phyloP scores from a whole-genome alignment of 2,329 filamentous ascomycete species.

The Colletotrichum sojae region DNA sequence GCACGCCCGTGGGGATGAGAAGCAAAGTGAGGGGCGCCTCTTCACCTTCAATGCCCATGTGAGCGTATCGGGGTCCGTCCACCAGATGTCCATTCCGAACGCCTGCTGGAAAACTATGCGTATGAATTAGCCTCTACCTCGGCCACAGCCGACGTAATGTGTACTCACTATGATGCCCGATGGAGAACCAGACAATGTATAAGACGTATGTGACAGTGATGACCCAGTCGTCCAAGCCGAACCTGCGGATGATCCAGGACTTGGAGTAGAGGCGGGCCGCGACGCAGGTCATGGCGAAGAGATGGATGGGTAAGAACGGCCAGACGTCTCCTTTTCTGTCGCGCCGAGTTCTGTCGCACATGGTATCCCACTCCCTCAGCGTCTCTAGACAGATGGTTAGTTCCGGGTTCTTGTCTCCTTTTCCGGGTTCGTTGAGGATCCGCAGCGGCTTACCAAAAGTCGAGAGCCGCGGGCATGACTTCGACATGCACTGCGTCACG shows the following conservation, averaged over 20 bases:
- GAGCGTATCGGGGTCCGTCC: conserved; percentile 10
- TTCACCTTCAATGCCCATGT: conserved; percentile 27
- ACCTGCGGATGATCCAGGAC: conserved; percentile 10
- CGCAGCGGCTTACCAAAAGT: conserved; percentile 12
- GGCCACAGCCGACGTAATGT: neutral
- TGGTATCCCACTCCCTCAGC: conserved; percentile 27
- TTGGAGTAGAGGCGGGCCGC: conserved; percentile 19
- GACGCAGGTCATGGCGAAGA: conserved; percentile 20
- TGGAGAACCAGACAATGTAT: conserved; percentile 23
- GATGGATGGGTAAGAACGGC: conserved; percentile 29
- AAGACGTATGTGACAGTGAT: conserved; percentile 12
- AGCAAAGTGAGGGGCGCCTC: no score
- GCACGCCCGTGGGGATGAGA: neutral
- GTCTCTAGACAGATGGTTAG: neutral
- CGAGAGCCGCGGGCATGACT: conserved; percentile 19
- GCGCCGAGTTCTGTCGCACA: conserved; percentile 21
- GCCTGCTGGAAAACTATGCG: neutral
- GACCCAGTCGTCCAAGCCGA: conserved; percentile 29
- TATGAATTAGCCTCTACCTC: neutral
- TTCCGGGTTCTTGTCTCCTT: no score
- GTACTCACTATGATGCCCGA: conserved; percentile 18
- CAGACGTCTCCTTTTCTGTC: conserved; percentile 13
- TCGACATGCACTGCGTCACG: conserved; percentile 27
- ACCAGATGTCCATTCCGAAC: conserved; percentile 32
- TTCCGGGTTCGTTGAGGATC: neutral